Base-by-base conservation (phyloP, 495 filamentous ascomycete species). In the Neurospora sublineolata region DNA sequence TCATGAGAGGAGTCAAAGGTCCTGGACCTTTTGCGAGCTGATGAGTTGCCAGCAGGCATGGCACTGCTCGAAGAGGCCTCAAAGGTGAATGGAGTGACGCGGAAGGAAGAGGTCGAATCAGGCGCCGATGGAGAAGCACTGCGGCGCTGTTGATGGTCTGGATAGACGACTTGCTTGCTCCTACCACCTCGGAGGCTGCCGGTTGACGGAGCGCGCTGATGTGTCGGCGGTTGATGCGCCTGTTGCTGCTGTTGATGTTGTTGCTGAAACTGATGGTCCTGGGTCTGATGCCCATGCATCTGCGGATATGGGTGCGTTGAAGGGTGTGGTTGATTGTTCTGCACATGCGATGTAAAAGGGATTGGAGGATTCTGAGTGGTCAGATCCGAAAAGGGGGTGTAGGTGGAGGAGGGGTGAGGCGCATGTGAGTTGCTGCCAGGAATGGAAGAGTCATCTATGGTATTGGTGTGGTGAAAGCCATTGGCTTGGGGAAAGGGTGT, bases 11-110 rank as follows among this genome's bases (percentile, higher is more conserved):
- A 69, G 69, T 81, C 79, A 67, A 82, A 77, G 68, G 79, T 80
- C 68, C 79, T 80, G 20, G 78, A 73, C 73, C 82, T 76, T 78
- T 83, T 78, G 37, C 75, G 76, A 9, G 74, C 71, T 14, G 72
- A 68, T 6, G 40, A 64, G 20, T 20, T 67, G 40, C 27, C 70
- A 20, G 71, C 70, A n/a, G 75, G 30, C 77, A 77, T 77, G 73
- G n/a, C 70, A 60, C 73, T 74, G n/a, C 70, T 74, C 73, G 79
- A 79, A 0, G 79, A 80, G 0, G 77, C 76, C 36, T 81, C 78
- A 39, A 77, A 76, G 16, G 71, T 72, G 64, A 78, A 77, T 4
- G 76, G 74, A 37, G 74, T 75, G 39, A 60, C 72, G 52, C 72
- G 74, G 20, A 39, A 71, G 16, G 71, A 36, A 6, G 68, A 27